A percentile compares a stretch with the other conserved stretches of the same genome.
phyloP scores from a whole-genome alignment of 1,284 basidiomycete species.

The Sanghuangporus sanghuang region DNA sequence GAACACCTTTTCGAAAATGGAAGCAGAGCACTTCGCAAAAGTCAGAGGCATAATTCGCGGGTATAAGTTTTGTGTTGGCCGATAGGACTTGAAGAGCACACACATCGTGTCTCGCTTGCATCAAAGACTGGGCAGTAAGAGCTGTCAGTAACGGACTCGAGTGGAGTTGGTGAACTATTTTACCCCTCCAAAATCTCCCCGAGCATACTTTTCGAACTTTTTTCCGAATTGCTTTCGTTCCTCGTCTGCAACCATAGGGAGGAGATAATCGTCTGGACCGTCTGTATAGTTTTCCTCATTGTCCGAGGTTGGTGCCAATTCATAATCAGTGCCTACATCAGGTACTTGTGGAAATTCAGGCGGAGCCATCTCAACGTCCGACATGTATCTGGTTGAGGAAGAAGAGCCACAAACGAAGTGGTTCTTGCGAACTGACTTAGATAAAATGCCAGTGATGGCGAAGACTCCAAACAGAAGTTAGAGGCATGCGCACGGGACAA shows the following conservation, averaged over 20 bases:
- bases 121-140: not conserved
- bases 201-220: not conserved
- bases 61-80: not conserved
- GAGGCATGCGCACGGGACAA: no score
- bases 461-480: no score
- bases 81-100: not conserved
- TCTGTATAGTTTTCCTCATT: not conserved
- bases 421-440: no score
- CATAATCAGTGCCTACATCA: not conserved
- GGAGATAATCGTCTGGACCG: not conserved
- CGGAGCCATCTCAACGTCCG: not conserved
- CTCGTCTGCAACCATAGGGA: not conserved
- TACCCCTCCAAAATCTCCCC: not conserved
- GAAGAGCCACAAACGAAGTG: not conserved
- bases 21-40: not conserved
- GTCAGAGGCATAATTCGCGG: not conserved
- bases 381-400: not conserved
- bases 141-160: not conserved
- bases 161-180: not conserved
- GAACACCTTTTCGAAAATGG: not conserved
- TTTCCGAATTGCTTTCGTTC: not conserved
- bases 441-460: no score
- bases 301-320: not conserved
- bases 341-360: not conserved
- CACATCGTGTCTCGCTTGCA: not conserved